Evolutionary conservation across 305 asterid genomes (phyloP), one percentile per base, ranked within the genome.

Genomic region (Galium porrigens): DNA sequence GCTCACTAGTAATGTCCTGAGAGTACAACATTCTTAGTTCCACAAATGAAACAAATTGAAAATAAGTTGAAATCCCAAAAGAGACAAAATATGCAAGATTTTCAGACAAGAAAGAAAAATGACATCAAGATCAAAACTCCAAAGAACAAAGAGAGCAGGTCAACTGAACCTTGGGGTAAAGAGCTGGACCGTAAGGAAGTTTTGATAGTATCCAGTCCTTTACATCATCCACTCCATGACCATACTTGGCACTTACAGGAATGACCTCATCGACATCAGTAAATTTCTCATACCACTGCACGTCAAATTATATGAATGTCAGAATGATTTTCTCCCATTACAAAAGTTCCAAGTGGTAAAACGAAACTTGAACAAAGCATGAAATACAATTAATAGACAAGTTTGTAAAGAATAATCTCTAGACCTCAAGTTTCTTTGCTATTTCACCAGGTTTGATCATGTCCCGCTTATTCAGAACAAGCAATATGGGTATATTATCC

Each of bases 171-270:
- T 88, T 91, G 65, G 96, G 90, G 76, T 89, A 89, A 74, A 81
- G 85, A 78, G 96, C 92, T 60, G 98, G 95, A 20, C 95, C 98
- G 2, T 15, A 33, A 59, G 96, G 98, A 78, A 92, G 95, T 73
- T 92, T 92, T 15, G 96, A 84, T 68, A 92, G 71, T 79, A 91
- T 89, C 98, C 98, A 91, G 58, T 91, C 98, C 80, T 84, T 91
- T 73, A 91, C 79, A 68, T 91, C 98, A 33, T 91, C 98, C 58
- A 91, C 86, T 53, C 98, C 98, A 36, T 89, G 90, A 66, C 96
- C 98, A 80, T 84, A 91, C 77, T 89, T 91, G 70, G 95, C 96
- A 78, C 98, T 89, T 79, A 91, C 96, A 12, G 98, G 98, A 78
- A 91, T 91, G 68, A 91, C 98, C 81, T 91, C 98, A 70, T 91